Evolutionary conservation across 1,284 basidiomycete species (phyloP).

Genomic region (Cryptococcus maquisensis): DNA sequence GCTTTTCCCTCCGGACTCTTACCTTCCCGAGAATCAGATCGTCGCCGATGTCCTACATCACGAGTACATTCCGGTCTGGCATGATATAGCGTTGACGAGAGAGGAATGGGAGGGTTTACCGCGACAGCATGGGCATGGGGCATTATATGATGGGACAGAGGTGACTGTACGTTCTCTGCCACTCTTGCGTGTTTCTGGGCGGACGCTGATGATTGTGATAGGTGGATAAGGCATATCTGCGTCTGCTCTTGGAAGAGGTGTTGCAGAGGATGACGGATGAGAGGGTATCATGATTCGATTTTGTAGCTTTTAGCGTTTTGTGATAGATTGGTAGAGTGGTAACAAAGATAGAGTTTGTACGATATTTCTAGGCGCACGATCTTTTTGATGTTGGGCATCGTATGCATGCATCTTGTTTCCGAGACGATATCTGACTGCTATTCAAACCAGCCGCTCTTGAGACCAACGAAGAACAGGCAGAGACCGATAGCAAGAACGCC

Average conservation of each 20-base stretch:
- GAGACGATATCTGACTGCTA: no score
- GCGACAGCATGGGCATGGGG: conserved; percentile 10
- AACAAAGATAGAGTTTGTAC: no score
- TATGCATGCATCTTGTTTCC: no score
- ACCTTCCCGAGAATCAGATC: conserved; percentile 19
- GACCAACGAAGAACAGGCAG: conserved; percentile 26
- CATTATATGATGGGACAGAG: conserved; percentile 19
- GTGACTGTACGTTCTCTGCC: conserved; percentile 9
- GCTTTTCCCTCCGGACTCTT: conserved; percentile 22
- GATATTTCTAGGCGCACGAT: no score
- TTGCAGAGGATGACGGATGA: conserved; percentile 7
- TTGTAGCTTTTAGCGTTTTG: background rate
- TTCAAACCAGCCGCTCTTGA: conserved; percentile 26
- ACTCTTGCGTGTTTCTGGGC: background rate
- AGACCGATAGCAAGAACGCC: conserved; percentile 33
- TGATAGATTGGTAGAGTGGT: background rate
- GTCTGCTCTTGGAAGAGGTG: conserved; percentile 11
- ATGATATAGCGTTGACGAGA: conserved; percentile 12
- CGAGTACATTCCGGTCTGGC: conserved; percentile 20
- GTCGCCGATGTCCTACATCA: conserved; percentile 21
- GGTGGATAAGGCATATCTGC: conserved; percentile 9
- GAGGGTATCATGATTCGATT: background rate
- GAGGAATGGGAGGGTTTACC: conserved; percentile 20
- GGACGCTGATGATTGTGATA: background rate
- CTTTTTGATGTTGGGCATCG: no score